These are phyloP conservation scores for Eimeria praecox DNA, from an alignment of 169 alveolate genomes.

Conservation along the genomic window DNA sequence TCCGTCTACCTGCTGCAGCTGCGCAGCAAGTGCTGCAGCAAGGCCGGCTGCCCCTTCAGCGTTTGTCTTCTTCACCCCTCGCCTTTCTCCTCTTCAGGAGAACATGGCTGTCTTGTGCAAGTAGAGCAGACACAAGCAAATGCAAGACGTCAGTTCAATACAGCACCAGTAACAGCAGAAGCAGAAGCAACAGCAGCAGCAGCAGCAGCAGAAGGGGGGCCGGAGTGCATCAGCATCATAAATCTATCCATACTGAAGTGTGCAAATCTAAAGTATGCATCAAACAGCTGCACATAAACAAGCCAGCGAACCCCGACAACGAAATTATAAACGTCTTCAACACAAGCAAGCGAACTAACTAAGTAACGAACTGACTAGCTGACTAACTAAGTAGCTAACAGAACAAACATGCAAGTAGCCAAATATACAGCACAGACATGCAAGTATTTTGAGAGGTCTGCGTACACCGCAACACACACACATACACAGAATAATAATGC, in stretches of 20 bases:
- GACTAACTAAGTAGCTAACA: not conserved
- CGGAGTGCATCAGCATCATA: no score
- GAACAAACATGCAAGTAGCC: not conserved
- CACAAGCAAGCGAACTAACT: not conserved
- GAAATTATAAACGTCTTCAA: no score
- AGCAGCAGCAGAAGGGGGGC: no score
- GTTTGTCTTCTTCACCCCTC: not conserved
- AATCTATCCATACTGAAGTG: no score
- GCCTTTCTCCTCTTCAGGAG: not conserved
- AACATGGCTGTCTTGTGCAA: not conserved
- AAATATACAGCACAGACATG: no score
- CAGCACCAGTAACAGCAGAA: not conserved
- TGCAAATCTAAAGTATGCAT: not conserved
- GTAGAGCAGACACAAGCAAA: not conserved
- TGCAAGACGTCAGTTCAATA: not conserved
- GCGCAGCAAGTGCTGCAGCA: not conserved
- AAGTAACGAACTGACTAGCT: not conserved
- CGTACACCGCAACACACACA: no score
- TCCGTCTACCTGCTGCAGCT: slow-evolving; percentile 7
- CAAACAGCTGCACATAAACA: not conserved
- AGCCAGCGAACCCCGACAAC: no score
- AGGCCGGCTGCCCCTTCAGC: not conserved
- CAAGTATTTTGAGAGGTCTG: no score
- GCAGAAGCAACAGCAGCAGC: not conserved
- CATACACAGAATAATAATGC: no score